These are phyloP conservation scores for Bodo saltans DNA, from an alignment of 78 protist genomes.

Conservation along the genomic window DNA sequence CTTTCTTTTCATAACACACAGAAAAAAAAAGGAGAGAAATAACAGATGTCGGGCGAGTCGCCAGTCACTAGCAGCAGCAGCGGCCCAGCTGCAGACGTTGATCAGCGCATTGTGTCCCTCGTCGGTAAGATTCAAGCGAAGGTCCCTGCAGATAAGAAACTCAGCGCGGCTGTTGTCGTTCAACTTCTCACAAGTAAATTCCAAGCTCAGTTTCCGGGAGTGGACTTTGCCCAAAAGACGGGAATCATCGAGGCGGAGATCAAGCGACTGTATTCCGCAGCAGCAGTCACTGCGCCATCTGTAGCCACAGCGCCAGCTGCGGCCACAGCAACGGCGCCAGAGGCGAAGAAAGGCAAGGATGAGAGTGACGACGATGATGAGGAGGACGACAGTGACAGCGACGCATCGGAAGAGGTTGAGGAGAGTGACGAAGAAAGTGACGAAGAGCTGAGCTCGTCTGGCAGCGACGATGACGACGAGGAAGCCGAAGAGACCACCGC, in stretches of 20 bases:
- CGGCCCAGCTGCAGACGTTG: too few species aligned
- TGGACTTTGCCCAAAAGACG: background rate
- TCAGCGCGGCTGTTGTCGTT: too few species aligned
- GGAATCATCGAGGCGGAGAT: background rate
- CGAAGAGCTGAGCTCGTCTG: background rate
- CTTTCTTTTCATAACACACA: too few species aligned
- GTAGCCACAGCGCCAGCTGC: background rate
- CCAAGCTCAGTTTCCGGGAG: background rate
- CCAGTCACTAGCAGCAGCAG: too few species aligned
- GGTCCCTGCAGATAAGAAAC: too few species aligned
- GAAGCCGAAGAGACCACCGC: too few species aligned
- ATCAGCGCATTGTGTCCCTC: too few species aligned
- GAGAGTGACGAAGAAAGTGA: background rate
- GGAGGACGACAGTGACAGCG: background rate
- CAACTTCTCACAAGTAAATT: background rate
- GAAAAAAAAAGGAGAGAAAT: too few species aligned
- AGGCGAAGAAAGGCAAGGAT: too few species aligned
- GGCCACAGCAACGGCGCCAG: too few species aligned
- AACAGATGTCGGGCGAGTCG: too few species aligned
- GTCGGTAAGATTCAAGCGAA: too few species aligned
- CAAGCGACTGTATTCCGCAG: background rate
- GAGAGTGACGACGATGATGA: background rate
- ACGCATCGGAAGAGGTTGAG: background rate
- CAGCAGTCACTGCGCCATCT: background rate
- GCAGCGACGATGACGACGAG: background rate